Percentiles rank a stretch among this genome's conserved stretches.
phyloP scores from a whole-genome alignment of 306 rosid genomes.

The Fragaria iinumae region DNA sequence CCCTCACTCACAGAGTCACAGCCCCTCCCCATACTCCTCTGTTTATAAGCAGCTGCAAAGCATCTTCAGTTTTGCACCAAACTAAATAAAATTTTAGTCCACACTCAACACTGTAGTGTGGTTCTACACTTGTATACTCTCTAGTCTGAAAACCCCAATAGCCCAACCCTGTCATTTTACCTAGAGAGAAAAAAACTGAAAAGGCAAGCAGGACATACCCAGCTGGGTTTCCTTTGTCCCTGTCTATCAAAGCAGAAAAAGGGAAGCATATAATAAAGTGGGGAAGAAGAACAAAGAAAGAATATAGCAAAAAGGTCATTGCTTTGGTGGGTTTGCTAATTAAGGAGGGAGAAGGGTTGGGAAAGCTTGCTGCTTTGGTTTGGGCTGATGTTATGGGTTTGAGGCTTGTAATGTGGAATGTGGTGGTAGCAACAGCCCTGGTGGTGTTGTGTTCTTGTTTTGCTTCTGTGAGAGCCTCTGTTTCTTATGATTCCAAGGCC shows the following conservation, averaged over 20 bases:
- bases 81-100: not conserved
- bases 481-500: conserved; percentile 78
- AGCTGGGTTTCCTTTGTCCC: conserved; percentile 43
- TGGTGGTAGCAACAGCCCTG: conserved; percentile 2
- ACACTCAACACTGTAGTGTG: not conserved
- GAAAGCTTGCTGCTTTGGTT: conserved; percentile 1
- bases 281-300: conserved; percentile 22
- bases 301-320: conserved; percentile 31
- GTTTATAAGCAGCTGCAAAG: conserved; percentile 67
- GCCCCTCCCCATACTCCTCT: conserved; percentile 16
- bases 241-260: conserved; percentile 8
- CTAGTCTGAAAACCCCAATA: conserved; percentile 9
- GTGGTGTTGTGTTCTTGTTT: conserved; percentile 39
- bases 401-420: conserved; percentile 75
- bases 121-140: not conserved
- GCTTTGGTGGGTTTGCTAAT: conserved; percentile 27
- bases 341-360: conserved; percentile 4
- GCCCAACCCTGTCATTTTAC: conserved; percentile 17
- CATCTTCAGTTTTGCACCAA: conserved; percentile 34
- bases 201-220: conserved; percentile 19
- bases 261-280: conserved; percentile 63
- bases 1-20: conserved; percentile 1
- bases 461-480: conserved; percentile 61
- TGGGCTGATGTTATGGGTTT: conserved; percentile 43
- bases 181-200: not conserved